Conservation (phyloP, 1,284 basidiomycete genomes). For the Melampsora larici-populina region DNA sequence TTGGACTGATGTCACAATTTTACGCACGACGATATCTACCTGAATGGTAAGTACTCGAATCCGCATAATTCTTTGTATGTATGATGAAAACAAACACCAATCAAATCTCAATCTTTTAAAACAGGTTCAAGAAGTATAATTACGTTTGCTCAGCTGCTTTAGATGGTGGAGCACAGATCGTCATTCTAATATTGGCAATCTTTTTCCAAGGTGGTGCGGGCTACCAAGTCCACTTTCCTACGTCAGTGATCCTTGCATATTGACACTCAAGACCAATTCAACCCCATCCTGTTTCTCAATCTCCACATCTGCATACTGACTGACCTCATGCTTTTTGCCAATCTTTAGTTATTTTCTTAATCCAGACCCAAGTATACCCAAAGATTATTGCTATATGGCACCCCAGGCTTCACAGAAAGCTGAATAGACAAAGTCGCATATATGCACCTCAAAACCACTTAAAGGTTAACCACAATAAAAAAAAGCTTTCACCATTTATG, state of each 20-base stretch:
- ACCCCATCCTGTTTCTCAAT: neutral
- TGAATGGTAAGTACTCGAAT: constrained; percentile 12
- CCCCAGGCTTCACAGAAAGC: neutral
- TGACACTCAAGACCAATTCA: neutral
- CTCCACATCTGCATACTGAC: neutral
- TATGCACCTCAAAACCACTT: too few species aligned
- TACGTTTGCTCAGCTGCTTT: constrained; percentile 31
- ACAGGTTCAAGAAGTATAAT: constrained; percentile 33
- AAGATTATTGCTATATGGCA: constrained; percentile 36
- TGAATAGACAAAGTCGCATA: too few species aligned
- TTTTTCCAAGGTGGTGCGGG: neutral
- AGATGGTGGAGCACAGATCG: constrained; percentile 23
- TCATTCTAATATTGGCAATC: constrained; percentile 19
- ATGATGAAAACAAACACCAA: neutral
- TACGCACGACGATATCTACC: constrained; percentile 37
- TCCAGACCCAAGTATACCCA: neutral
- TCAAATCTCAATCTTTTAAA: neutral
- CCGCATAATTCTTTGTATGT: neutral
- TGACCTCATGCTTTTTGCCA: neutral
- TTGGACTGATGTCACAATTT: constrained; percentile 35
- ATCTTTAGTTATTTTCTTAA: constrained; percentile 21
- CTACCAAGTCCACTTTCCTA: neutral
- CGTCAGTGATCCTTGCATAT: neutral
- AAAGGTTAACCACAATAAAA: too few species aligned
- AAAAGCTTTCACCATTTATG: too few species aligned